Percentiles rank a stretch among this genome's conserved stretches.
These are phyloP conservation scores for Aspergillus neoniger DNA, from an alignment of 2,329 filamentous ascomycete genomes.

Conservation along the genomic window DNA sequence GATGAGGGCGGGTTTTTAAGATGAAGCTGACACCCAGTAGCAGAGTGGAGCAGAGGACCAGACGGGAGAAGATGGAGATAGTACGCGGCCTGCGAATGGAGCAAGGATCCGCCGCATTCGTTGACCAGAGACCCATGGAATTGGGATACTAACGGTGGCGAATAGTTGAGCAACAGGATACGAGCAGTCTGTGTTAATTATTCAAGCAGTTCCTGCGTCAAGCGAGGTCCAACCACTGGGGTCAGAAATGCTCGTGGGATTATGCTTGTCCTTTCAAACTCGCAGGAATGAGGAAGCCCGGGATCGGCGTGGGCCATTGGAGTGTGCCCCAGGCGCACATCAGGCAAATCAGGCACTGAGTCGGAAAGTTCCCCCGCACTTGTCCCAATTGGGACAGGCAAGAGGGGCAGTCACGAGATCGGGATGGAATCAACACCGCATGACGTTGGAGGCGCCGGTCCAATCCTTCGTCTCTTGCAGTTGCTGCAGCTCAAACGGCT, in stretches of 20 bases:
- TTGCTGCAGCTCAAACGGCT: background rate
- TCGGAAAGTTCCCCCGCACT: slow-evolving; percentile 2
- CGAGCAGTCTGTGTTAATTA: background rate
- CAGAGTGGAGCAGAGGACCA: slow-evolving; percentile 40
- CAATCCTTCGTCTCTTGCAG: slow-evolving; percentile 1
- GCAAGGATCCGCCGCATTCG: slow-evolving; percentile 24
- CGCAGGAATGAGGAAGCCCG: background rate
- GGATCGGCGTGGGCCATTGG: background rate
- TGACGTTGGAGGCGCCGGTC: slow-evolving; percentile 21
- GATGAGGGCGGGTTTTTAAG: slow-evolving; percentile 41
- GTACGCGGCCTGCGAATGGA: slow-evolving; percentile 22
- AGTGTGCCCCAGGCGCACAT: background rate
- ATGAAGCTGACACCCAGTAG: slow-evolving; percentile 48
- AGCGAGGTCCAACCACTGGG: background rate
- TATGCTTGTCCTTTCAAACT: background rate
- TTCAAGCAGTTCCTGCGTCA: background rate
- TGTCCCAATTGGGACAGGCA: background rate
- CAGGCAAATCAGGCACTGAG: background rate
- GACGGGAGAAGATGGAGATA: slow-evolving; percentile 30
- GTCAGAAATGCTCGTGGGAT: background rate
- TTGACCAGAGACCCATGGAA: slow-evolving; percentile 22
- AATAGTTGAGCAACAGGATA: background rate
- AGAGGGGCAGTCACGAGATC: slow-evolving; percentile 21
- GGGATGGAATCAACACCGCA: slow-evolving; percentile 17
- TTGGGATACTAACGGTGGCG: background rate